Evolutionary conservation across 78 protist species (phyloP).

Genomic region (Dictyostelium intermedium): DNA sequence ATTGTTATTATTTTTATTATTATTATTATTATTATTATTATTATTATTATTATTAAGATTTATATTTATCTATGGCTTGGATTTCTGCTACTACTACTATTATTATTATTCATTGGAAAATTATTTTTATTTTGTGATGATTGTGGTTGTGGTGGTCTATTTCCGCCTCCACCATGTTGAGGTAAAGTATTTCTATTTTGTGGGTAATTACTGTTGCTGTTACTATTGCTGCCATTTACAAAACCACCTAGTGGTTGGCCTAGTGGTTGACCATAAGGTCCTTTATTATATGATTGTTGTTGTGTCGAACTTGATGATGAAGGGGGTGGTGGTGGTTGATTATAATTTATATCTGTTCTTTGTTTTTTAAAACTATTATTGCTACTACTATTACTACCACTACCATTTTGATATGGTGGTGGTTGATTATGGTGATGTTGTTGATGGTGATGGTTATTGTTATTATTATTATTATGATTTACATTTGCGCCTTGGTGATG

Average conservation of each 20-base stretch:
- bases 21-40: too few species aligned
- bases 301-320: neutral
- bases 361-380: neutral
- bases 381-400: neutral
- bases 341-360: neutral
- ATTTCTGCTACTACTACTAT: neutral
- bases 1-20: too few species aligned
- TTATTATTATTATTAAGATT: too few species aligned
- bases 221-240: neutral
- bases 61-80: neutral
- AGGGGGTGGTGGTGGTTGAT: neutral
- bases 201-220: neutral
- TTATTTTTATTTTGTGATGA: neutral
- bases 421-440: neutral
- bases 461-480: neutral
- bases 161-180: neutral
- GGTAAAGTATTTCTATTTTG: neutral
- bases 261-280: neutral
- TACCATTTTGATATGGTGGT: neutral
- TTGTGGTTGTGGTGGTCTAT: slow-evolving; percentile 1
- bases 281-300: neutral
- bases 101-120: neutral
- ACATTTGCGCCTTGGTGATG: neutral
- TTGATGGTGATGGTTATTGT: too few species aligned
- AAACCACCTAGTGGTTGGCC: neutral